Evolutionary conservation across 202 grass and related monocot species (phyloP).

Genomic region (Bolboschoenoplectus hybrid): DNA sequence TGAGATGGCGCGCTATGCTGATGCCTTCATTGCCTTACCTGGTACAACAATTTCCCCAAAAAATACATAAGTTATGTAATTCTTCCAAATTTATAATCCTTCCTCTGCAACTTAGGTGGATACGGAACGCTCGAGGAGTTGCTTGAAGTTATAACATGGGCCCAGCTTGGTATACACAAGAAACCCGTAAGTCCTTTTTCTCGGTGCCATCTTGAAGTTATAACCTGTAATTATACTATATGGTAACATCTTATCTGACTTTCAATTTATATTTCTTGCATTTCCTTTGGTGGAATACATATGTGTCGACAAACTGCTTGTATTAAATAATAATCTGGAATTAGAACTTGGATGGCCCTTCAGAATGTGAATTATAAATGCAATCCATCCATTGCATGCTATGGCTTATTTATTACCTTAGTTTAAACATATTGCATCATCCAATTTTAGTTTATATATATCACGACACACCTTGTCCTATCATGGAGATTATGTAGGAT

Average conservation of each 20-base stretch:
- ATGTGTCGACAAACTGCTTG: neutral
- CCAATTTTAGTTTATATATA: constrained; percentile 27
- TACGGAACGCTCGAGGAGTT: constrained; percentile 97
- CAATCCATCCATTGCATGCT: constrained; percentile 25
- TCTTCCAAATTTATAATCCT: neutral
- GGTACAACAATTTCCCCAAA: constrained; percentile 53
- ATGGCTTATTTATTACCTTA: constrained; percentile 16
- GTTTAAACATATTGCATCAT: constrained; percentile 22
- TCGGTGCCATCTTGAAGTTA: neutral
- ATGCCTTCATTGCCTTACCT: constrained; percentile 96
- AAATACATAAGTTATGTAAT: neutral
- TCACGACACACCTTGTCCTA: constrained; percentile 12
- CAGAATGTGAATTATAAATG: constrained; percentile 33
- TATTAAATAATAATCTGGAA: neutral
- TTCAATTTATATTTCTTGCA: constrained; percentile 19
- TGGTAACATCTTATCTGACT: neutral
- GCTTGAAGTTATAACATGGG: constrained; percentile 97
- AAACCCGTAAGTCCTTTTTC: constrained; percentile 66
- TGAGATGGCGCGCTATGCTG: constrained; percentile 85
- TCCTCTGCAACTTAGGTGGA: constrained; percentile 53
- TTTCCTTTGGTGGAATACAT: neutral
- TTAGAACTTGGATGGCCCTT: constrained; percentile 19
- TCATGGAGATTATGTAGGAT: constrained; percentile 39
- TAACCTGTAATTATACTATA: too few relatives aligned
- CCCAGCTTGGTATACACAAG: constrained; percentile 96